Percentiles rank a stretch among this genome's conserved stretches.
Evolutionary conservation across 2,329 filamentous ascomycete species (phyloP).

Genomic region (Arthrobotrys sinensis): DNA sequence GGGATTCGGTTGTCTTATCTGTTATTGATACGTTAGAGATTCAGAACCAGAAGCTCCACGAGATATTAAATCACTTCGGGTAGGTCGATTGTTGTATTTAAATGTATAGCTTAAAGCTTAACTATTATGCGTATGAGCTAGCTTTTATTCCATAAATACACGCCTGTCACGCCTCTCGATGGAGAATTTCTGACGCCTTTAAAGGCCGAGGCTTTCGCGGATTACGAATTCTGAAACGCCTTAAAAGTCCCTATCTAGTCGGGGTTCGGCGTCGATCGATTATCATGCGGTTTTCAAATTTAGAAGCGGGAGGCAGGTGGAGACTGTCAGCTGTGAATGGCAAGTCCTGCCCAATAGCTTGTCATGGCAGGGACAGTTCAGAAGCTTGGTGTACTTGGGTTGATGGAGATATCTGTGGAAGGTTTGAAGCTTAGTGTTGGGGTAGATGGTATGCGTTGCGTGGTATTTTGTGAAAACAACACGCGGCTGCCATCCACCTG

Average conservation of each 20-base stretch:
- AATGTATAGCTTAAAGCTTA: conserved; percentile 17
- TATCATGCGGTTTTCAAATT: conserved; percentile 15
- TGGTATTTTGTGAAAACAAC: conserved; percentile 57
- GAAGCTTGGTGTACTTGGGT: conserved; percentile 17
- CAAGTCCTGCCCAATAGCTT: conserved; percentile 11
- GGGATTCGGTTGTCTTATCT: conserved; percentile 13
- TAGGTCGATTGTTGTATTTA: not conserved
- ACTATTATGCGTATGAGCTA: conserved; percentile 4
- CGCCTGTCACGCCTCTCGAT: conserved; percentile 13
- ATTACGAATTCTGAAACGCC: conserved; percentile 36
- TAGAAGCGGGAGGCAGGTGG: conserved; percentile 25
- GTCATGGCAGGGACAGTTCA: conserved; percentile 17
- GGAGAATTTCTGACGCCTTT: conserved; percentile 12
- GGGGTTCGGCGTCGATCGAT: conserved; percentile 16
- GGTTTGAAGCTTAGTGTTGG: conserved; percentile 1
- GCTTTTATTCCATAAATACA: conserved; percentile 27
- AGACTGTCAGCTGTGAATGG: conserved; percentile 5
- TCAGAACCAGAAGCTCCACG: conserved; percentile 15
- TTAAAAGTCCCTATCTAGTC: not conserved
- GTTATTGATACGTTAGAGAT: not conserved
- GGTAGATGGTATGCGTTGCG: conserved; percentile 7
- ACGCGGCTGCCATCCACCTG: not conserved
- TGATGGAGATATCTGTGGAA: not conserved
- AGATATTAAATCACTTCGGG: not conserved
- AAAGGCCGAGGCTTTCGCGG: not conserved